Evolutionary conservation across 2,329 filamentous ascomycete species (phyloP).

Genomic region (Monosporascus ibericus): DNA sequence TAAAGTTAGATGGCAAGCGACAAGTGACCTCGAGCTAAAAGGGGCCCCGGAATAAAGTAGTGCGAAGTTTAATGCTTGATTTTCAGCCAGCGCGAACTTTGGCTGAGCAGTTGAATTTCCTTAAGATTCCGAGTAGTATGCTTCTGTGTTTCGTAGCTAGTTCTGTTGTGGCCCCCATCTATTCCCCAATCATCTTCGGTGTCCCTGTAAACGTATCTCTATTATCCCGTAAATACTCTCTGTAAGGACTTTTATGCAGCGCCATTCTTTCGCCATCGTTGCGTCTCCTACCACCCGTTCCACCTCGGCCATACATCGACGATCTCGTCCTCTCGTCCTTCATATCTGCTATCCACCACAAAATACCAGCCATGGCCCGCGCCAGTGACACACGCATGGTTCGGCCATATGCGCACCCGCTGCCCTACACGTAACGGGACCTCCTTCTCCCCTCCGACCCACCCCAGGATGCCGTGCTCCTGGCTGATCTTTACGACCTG

Average conservation of each 20-base stretch:
- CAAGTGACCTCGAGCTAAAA: not conserved
- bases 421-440: constrained; percentile 54
- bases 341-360: constrained; percentile 58
- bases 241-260: too few species aligned
- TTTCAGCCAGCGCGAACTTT: not conserved
- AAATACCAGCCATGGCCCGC: constrained; percentile 68
- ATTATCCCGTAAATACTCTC: too few species aligned
- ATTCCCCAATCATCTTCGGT: not conserved
- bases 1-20: not conserved
- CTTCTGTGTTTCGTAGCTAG: too few species aligned
- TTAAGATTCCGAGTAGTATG: too few species aligned
- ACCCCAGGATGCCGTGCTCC: constrained; percentile 69
- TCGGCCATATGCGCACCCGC: constrained; percentile 67
- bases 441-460: constrained; percentile 41
- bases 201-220: too few species aligned
- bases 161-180: too few species aligned
- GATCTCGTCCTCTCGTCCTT: constrained; percentile 50
- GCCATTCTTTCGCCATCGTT: too few species aligned
- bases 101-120: too few species aligned
- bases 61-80: not conserved
- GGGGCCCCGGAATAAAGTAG: not conserved
- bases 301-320: constrained; percentile 72
- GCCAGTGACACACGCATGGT: constrained; percentile 74
- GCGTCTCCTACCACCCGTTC: constrained; percentile 55
- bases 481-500: constrained; percentile 67